Conservation (phyloP, 176 grass and related monocot genomes). For the Carex kokanica region DNA sequence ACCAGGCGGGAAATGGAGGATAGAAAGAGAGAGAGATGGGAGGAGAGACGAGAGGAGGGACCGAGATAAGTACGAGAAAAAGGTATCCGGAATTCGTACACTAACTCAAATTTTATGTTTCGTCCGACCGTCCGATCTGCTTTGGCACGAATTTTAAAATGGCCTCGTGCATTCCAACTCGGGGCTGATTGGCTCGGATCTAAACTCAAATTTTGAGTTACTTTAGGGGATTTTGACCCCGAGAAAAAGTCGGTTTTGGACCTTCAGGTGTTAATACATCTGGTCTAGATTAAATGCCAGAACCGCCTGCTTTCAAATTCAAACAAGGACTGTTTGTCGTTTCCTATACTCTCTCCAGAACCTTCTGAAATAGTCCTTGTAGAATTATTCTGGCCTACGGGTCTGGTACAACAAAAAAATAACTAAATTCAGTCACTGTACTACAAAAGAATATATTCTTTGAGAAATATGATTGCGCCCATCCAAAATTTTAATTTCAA, state of each 20-base stretch:
- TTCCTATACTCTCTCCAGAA: neutral
- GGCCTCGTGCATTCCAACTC: no score
- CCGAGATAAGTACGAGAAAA: neutral
- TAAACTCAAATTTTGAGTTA: no score
- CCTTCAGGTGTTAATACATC: neutral
- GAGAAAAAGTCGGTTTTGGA: neutral
- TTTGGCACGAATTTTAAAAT: no score
- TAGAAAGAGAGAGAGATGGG: neutral
- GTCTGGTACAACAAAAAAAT: neutral
- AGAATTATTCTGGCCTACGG: neutral
- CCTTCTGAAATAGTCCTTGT: neutral
- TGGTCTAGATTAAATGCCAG: conserved; percentile 15
- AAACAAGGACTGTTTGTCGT: neutral
- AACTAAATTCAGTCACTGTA: neutral
- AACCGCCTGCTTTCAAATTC: neutral
- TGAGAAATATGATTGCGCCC: neutral
- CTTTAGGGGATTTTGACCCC: no score
- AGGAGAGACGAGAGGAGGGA: no score
- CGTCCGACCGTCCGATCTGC: no score
- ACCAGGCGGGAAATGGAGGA: conserved; percentile 1
- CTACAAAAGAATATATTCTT: neutral
- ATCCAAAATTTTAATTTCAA: no score
- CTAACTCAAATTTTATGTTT: no score
- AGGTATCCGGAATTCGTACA: no score
- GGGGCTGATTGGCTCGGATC: no score